phyloP scores from a whole-genome alignment of 2,329 filamentous ascomycete genomes.

The Sporothrix pallida region DNA sequence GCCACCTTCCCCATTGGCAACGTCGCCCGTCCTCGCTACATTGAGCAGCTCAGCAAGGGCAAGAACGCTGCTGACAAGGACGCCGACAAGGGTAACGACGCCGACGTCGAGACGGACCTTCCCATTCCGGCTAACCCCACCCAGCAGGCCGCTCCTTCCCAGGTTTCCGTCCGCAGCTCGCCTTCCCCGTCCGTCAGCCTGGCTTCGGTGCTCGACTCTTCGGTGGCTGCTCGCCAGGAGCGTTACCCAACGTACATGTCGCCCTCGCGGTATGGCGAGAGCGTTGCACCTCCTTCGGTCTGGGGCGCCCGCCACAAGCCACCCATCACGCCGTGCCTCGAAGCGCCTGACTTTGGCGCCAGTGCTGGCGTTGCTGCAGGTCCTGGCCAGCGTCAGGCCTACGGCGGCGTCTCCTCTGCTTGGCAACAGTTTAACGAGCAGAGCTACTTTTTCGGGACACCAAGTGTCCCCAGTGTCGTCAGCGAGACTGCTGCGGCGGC shows the following conservation, averaged over 20 bases:
- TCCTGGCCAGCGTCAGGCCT: background rate
- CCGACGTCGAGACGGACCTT: background rate
- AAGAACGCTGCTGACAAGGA: background rate
- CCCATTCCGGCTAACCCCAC: background rate
- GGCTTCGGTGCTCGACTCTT: conserved; percentile 10
- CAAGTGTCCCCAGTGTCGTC: background rate
- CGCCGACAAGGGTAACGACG: background rate
- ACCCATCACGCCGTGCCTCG: conserved; percentile 29
- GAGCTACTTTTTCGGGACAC: conserved; percentile 29
- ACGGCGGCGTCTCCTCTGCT: background rate
- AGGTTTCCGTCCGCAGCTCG: conserved; percentile 31
- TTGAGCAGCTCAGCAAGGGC: too few species aligned
- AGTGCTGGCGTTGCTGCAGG: background rate
- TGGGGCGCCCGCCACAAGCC: conserved; percentile 36
- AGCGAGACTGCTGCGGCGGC: background rate
- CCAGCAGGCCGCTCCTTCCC: background rate
- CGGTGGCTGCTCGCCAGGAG: background rate
- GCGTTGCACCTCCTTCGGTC: conserved; percentile 24
- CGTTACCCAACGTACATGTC: conserved; percentile 25
- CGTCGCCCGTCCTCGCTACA: background rate
- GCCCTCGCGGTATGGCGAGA: conserved; percentile 28
- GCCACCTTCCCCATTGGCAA: conserved; percentile 15
- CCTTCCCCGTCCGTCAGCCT: conserved; percentile 30
- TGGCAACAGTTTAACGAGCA: conserved; percentile 1
- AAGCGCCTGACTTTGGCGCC: conserved; percentile 20